Evolutionary conservation across 768 basidiomycete genomes (phyloP), one percentile per base, ranked within the genome.

Genomic region (Amanita pseudoporphyria): DNA sequence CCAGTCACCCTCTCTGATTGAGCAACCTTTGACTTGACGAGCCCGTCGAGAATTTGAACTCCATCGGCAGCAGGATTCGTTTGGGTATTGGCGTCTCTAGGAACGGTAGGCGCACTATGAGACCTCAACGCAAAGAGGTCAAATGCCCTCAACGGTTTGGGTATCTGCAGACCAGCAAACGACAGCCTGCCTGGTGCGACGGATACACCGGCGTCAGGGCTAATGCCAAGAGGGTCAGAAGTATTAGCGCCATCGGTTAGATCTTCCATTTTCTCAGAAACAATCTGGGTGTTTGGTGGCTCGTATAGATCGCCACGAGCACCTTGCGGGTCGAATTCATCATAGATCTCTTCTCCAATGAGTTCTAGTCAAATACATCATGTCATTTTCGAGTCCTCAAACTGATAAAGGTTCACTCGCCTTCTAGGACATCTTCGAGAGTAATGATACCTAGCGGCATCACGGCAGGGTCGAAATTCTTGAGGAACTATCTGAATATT

Each of bases 371-470:
- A 39, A 39, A 33, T 38, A 10, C 4, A 9, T n/a, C 35, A 13
- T n/a, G 5, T 21, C 12, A 22, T 14, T 35, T 24, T 24, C 22
- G 31, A 16, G 16, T 30, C 14, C 26, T 9, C 12, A 1, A 26
- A 41, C 9, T 38, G 40, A n/a, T 7, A 18, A 16, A 26, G 49
- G 24, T 10, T 26, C 16, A 35, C 57, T 60, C 35, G 18, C 87
- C 87, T 78, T 95, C 92, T 9, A 95, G 71, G 7, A 95, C 87
- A 55, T 95, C 92, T 65, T 95, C 92, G 2, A 95, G 74, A 0
- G 92, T 95, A 53, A 95, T 93, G 57, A 95, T 90, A 44, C 92
- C 92, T 21, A 93, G 71, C 2, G 89, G 90, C 71, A 84, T 84
- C 30, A 91, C 73, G 16, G 82, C 80, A 0, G 84, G 87, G 61